Conservation (phyloP, 169 alveolate genomes). For the Theileria equi region DNA sequence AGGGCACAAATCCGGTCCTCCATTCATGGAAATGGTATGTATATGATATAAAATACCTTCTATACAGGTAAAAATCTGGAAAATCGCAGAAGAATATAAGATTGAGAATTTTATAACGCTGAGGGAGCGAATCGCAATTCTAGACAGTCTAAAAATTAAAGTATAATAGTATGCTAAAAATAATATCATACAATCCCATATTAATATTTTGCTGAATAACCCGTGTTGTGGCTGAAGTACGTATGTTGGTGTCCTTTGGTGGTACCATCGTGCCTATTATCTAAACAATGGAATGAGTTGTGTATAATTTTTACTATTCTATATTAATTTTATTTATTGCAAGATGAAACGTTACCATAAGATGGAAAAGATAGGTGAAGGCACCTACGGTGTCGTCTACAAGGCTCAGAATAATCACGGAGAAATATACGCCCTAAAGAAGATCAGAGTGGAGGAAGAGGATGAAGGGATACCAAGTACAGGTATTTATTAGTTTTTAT, state of each 20-base stretch:
- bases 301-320: too few species aligned
- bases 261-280: too few species aligned
- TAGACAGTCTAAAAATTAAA: too few species aligned
- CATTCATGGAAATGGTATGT: slow-evolving; percentile 39
- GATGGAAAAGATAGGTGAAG: slow-evolving; percentile 97
- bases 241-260: too few species aligned
- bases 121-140: slow-evolving; percentile 17
- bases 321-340: too few species aligned
- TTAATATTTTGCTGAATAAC: too few species aligned
- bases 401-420: slow-evolving; percentile 88
- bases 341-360: slow-evolving; percentile 90
- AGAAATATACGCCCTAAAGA: slow-evolving; percentile 93
- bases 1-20: slow-evolving; percentile 45
- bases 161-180: too few species aligned
- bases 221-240: too few species aligned
- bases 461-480: slow-evolving; percentile 97
- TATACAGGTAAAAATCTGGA: slow-evolving; percentile 42
- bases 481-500: slow-evolving; percentile 23
- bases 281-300: too few species aligned
- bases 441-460: slow-evolving; percentile 96
- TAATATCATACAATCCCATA: too few species aligned
- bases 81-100: slow-evolving; percentile 9
- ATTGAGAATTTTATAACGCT: slow-evolving; percentile 35
- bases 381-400: slow-evolving; percentile 98
- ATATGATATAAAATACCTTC: not conserved